These are phyloP conservation scores for Barnettozyma vustinii DNA, from an alignment of 805 yeast species.

Conservation along the genomic window DNA sequence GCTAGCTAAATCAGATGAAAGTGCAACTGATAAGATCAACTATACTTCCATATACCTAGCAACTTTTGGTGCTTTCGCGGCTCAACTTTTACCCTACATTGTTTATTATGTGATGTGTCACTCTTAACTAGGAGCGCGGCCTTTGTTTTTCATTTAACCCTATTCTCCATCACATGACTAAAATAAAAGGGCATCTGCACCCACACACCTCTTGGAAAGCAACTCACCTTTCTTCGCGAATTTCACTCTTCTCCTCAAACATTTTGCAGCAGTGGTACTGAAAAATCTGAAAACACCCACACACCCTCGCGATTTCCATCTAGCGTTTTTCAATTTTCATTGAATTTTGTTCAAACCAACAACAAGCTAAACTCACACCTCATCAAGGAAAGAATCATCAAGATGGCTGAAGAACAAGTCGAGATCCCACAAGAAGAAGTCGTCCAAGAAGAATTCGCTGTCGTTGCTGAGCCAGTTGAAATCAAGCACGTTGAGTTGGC, in stretches of 20 bases:
- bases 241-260: neutral
- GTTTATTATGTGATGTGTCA: neutral
- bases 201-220: neutral
- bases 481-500: constrained; percentile 81
- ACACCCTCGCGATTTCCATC: neutral
- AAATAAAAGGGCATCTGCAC: neutral
- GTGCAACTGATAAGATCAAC: neutral
- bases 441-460: constrained; percentile 55
- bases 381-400: constrained; percentile 25
- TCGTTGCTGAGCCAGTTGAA: constrained; percentile 80
- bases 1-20: neutral
- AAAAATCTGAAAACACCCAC: neutral
- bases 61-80: too few relatives aligned
- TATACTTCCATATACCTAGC: neutral
- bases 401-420: constrained; percentile 75
- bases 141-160: neutral
- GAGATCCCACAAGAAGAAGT: constrained; percentile 41
- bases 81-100: too few relatives aligned
- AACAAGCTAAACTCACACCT: neutral
- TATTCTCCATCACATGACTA: neutral
- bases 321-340: constrained; percentile 6
- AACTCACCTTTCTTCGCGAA: neutral
- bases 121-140: neutral
- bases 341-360: constrained; percentile 1
- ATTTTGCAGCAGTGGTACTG: neutral